Conservation (phyloP, 345 rosid species). For the Hypericum perforatum region DNA sequence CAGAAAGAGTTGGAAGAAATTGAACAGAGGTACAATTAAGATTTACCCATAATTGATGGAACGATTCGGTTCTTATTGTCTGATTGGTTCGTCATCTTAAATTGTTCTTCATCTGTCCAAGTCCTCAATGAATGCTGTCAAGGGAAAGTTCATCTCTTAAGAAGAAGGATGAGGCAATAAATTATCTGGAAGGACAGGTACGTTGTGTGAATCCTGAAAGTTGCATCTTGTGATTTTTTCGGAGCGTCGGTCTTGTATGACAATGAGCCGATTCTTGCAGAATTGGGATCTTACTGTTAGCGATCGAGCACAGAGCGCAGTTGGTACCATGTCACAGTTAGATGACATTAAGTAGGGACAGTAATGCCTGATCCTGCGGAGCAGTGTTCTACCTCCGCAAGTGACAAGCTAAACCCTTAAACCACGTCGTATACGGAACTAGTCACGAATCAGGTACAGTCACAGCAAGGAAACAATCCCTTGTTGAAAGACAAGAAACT, state of each 20-base stretch:
- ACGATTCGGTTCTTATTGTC: not conserved
- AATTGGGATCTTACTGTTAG: conserved; percentile 67
- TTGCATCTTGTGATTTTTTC: not conserved
- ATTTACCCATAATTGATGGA: conserved; percentile 1
- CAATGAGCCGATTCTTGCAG: conserved; percentile 26
- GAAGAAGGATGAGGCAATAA: conserved; percentile 48
- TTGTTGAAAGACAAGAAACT: no score
- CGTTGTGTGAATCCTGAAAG: not conserved
- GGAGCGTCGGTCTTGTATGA: conserved; percentile 2
- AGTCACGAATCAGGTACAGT: not conserved
- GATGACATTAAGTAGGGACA: conserved; percentile 56
- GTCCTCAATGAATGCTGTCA: not conserved
- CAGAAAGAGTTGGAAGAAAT: conserved; percentile 53
- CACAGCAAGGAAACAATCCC: no score
- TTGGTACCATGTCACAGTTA: conserved; percentile 39
- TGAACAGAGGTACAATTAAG: conserved; percentile 54
- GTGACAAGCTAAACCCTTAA: conserved; percentile 43
- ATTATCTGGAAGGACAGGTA: conserved; percentile 86
- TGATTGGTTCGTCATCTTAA: not conserved
- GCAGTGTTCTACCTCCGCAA: conserved; percentile 38
- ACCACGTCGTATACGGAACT: conserved; percentile 39
- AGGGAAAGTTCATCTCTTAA: conserved; percentile 40
- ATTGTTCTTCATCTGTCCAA: not conserved
- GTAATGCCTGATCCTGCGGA: conserved; percentile 50
- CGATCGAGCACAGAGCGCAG: conserved; percentile 67